A percentile compares a stretch with the other conserved stretches of the same genome.
Conservation (phyloP, 2,329 filamentous ascomycete genomes). For the Furcasterigmium furcatum region DNA sequence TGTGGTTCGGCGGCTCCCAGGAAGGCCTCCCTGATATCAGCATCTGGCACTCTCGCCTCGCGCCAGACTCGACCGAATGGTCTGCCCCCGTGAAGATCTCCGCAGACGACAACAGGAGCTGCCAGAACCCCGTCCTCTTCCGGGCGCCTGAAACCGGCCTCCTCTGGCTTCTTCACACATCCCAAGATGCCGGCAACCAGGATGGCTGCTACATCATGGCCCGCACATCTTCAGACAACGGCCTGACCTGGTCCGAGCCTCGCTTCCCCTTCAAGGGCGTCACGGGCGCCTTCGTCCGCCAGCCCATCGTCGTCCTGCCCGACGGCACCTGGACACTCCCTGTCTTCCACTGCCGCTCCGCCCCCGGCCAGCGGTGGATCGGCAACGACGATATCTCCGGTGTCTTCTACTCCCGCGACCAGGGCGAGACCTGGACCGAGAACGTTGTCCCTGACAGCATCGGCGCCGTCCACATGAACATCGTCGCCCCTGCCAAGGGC, state of each 20-base stretch:
- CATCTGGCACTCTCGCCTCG: conserved; percentile 35
- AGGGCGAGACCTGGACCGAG: conserved; percentile 35
- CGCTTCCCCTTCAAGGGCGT: conserved; percentile 24
- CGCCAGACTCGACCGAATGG: conserved; percentile 25
- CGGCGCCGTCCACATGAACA: conserved; percentile 41
- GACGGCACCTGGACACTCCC: conserved; percentile 37
- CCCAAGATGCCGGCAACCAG: conserved; percentile 39
- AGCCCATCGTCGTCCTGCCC: conserved; percentile 31
- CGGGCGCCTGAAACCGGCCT: conserved; percentile 24
- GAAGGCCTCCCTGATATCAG: conserved; percentile 40
- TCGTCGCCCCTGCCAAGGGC: conserved; percentile 20
- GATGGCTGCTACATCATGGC: conserved; percentile 35
- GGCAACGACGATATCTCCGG: conserved; percentile 40
- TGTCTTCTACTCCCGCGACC: conserved; percentile 30
- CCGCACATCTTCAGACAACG: conserved; percentile 28
- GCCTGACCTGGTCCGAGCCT: conserved; percentile 29
- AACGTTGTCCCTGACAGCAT: conserved; percentile 28
- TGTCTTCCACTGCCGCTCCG: conserved; percentile 37
- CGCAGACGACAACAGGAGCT: conserved; percentile 32
- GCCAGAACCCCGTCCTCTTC: conserved; percentile 42
- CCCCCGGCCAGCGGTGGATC: conserved; percentile 36
- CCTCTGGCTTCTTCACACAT: conserved; percentile 40
- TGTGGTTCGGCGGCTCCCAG: conserved; percentile 42
- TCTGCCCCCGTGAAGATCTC: conserved; percentile 29
- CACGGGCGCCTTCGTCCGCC: conserved; percentile 35